phyloP scores from a whole-genome alignment of 2,329 filamentous ascomycete species.

The Macrophomina tecta region DNA sequence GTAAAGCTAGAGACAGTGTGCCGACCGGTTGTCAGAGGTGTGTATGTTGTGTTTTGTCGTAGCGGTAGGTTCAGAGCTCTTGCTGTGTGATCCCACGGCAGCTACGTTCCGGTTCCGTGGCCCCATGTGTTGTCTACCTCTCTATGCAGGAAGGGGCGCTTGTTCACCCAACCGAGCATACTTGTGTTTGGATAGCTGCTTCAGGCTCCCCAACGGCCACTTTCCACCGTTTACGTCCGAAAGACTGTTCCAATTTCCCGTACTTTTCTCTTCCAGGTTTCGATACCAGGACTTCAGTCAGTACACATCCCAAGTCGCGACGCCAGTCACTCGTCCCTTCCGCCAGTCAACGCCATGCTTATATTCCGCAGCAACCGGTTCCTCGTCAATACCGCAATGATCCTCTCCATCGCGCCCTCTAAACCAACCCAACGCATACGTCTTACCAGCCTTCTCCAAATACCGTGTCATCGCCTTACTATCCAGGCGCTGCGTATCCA shows the following conservation, averaged over 20 bases:
- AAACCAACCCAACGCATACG: conserved; percentile 80
- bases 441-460: conserved; percentile 67
- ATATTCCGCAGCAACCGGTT: conserved; percentile 70
- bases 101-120: not conserved
- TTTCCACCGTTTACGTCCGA: too few species aligned
- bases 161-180: too few species aligned
- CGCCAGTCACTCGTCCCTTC: conserved; percentile 39
- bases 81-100: not conserved
- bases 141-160: too few species aligned
- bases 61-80: not conserved
- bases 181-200: too few species aligned
- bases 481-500: conserved; percentile 69
- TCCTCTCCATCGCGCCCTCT: conserved; percentile 72
- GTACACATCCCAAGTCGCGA: conserved; percentile 42
- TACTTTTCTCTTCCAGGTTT: too few species aligned
- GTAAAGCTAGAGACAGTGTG: not conserved
- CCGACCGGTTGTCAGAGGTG: not conserved
- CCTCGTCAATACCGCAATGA: conserved; percentile 80
- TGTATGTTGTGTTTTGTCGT: not conserved
- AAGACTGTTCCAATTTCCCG: too few species aligned
- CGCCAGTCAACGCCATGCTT: conserved; percentile 62
- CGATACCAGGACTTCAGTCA: conserved; percentile 2
- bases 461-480: conserved; percentile 66
- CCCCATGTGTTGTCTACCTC: too few species aligned
- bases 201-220: too few species aligned